Base-by-base conservation (phyloP, 768 basidiomycete genomes). In the Lentinula sp. region DNA sequence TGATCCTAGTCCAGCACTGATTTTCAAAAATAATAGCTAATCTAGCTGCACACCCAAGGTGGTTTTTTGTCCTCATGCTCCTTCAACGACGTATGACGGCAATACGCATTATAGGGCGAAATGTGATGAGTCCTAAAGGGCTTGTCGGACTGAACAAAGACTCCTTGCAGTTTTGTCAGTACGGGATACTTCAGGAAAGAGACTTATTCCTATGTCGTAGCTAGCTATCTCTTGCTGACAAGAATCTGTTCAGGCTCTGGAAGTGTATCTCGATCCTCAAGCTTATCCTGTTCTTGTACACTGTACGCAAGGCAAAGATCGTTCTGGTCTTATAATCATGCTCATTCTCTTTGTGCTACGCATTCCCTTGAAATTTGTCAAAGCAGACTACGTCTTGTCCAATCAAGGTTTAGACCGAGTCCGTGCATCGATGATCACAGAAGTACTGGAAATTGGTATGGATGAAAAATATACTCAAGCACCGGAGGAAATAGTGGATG, bases 301-400 rank as follows among this genome's bases (percentile, higher is more conserved):
- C n/a, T 67, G 66, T 35, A 67, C 66, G 0, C 66, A 67, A 56
- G 66, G 66, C 51, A 67, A 67, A 45, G 66, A 67, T 39, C 62
- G 66, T 4, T 58, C 66, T 10, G 66, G 66, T 21, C 34, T 67
- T 11, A 52, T 67, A 46, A 40, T 67, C 7, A 67, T 67, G 66
- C 62, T 67, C 6, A 34, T 65, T 2, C 64, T 67, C 9, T 67
- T 67, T 49, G 15, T 57, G 2, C 32, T 65, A 13, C 55, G 62
- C 11, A 59, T 67, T 6, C 64, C 64, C 6, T 18, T 63, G 1
- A 57, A 63, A 9, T 46, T 58, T 4, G 55, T 67, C 6, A 62
- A 57, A 40, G 59, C 62, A 9, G 66, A 67, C 34, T 67, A 67
- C 13, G 56, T 63, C 5, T 55, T 67, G 34, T 67, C 66, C 10